Evolutionary conservation across 768 basidiomycete species (phyloP).

Genomic region (Lactarius psammicola): DNA sequence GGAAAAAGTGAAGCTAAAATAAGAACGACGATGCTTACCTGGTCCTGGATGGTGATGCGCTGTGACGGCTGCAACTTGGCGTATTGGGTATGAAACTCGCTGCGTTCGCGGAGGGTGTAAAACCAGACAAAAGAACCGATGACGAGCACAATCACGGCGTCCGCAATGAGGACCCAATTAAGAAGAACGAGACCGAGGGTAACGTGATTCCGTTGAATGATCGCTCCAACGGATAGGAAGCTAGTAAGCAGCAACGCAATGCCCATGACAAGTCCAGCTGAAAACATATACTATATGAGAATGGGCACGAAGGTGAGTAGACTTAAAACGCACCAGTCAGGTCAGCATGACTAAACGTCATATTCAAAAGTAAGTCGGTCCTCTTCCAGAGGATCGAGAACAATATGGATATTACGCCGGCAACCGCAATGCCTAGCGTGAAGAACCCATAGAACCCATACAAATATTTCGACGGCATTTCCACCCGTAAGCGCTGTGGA

Average conservation of each 20-base stretch:
- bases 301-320: background rate
- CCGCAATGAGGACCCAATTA: constrained; percentile 69
- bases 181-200: constrained; percentile 69
- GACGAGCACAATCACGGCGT: constrained; percentile 57
- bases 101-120: constrained; percentile 69
- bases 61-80: constrained; percentile 43
- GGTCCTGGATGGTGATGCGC: constrained; percentile 65
- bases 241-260: constrained; percentile 65
- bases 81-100: constrained; percentile 64
- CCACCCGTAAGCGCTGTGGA: constrained; percentile 8
- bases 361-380: constrained; percentile 68
- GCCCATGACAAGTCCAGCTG: constrained; percentile 73
- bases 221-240: constrained; percentile 64
- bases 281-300: background rate
- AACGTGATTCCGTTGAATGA: constrained; percentile 67
- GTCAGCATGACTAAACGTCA: constrained; percentile 58
- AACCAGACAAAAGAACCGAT: constrained; percentile 81
- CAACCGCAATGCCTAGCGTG: constrained; percentile 66
- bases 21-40: constrained; percentile 44
- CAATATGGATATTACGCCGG: constrained; percentile 61
- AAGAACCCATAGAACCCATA: constrained; percentile 72
- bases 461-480: constrained; percentile 72
- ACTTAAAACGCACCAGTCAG: constrained; percentile 51
- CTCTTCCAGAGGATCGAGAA: constrained; percentile 71
- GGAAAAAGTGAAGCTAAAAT: background rate